Evolutionary conservation across 2,329 filamentous ascomycete genomes (phyloP).

Genomic region (Paraphoma chrysanthemicola): DNA sequence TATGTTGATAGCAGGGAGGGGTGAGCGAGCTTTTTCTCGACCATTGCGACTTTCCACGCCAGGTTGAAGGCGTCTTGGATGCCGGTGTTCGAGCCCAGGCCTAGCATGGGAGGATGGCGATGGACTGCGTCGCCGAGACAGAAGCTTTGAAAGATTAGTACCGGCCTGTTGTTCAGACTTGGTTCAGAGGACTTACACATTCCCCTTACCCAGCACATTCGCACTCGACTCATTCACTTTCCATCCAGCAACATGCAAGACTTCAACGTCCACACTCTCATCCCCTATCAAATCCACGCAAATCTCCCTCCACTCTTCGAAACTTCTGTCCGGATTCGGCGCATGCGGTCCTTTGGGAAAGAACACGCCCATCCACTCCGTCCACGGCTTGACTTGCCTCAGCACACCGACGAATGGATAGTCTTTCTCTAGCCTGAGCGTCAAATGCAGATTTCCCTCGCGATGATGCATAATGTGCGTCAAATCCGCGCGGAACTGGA

Average conservation of each 20-base stretch:
- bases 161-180: neutral
- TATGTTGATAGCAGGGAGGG: constrained; percentile 36
- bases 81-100: constrained; percentile 34
- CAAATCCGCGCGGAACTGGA: constrained; percentile 60
- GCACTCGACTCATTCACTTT: constrained; percentile 22
- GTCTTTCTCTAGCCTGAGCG: constrained; percentile 62
- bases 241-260: constrained; percentile 18
- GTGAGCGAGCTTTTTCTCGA: constrained; percentile 33
- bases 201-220: constrained; percentile 16
- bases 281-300: constrained; percentile 16
- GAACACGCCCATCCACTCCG: constrained; percentile 59
- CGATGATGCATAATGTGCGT: constrained; percentile 57
- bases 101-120: constrained; percentile 31
- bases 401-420: constrained; percentile 59
- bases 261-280: constrained; percentile 10
- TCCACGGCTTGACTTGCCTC: constrained; percentile 69
- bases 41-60: constrained; percentile 47
- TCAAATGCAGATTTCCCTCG: constrained; percentile 67
- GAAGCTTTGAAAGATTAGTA: neutral
- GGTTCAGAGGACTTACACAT: constrained; percentile 10
- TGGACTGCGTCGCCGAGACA: constrained; percentile 27
- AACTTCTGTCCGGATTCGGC: constrained; percentile 3
- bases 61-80: constrained; percentile 50
- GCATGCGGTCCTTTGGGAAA: constrained; percentile 16
- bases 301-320: constrained; percentile 17